Percentiles rank a stretch among this genome's conserved stretches.
Evolutionary conservation across 2,329 filamentous ascomycete species (phyloP).

Genomic region (Neospermospora avenae): DNA sequence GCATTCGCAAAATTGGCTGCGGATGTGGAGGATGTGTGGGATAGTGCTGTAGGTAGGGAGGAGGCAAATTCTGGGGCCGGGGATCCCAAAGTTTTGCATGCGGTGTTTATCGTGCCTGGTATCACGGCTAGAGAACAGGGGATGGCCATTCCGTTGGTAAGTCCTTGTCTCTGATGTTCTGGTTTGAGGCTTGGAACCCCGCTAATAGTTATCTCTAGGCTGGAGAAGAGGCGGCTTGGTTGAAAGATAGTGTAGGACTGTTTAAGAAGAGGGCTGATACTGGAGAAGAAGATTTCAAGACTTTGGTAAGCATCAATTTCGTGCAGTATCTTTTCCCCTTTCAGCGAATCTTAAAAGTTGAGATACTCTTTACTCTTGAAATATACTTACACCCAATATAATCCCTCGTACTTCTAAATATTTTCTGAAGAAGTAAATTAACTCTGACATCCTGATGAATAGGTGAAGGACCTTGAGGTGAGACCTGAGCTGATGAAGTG

Average conservation of each 20-base stretch:
- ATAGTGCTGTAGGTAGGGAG: conserved; percentile 7
- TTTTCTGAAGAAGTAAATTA: too few relatives aligned
- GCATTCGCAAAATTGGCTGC: conserved; percentile 12
- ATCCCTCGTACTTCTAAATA: too few relatives aligned
- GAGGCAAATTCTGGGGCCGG: not conserved
- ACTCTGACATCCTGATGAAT: too few relatives aligned
- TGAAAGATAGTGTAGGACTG: conserved; percentile 5
- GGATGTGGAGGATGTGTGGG: conserved; percentile 14
- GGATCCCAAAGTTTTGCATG: conserved; percentile 4
- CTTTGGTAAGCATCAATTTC: too few relatives aligned
- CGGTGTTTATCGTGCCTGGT: conserved; percentile 14
- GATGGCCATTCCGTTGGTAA: conserved; percentile 12
- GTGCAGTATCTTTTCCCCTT: too few relatives aligned
- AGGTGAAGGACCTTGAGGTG: conserved; percentile 7
- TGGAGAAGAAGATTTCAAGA: conserved; percentile 19
- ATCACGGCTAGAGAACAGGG: conserved; percentile 16
- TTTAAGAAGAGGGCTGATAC: conserved; percentile 14
- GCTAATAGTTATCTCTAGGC: conserved; percentile 9
- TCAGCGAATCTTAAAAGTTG: too few relatives aligned
- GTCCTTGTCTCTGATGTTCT: not conserved
- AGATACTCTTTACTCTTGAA: too few relatives aligned
- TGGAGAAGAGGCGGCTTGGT: conserved; percentile 15
- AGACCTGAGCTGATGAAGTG: not conserved
- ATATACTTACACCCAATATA: too few relatives aligned
- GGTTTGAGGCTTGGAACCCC: not conserved